Base-by-base conservation (phyloP, 1,284 basidiomycete genomes). In the Marasmius fiardii region DNA sequence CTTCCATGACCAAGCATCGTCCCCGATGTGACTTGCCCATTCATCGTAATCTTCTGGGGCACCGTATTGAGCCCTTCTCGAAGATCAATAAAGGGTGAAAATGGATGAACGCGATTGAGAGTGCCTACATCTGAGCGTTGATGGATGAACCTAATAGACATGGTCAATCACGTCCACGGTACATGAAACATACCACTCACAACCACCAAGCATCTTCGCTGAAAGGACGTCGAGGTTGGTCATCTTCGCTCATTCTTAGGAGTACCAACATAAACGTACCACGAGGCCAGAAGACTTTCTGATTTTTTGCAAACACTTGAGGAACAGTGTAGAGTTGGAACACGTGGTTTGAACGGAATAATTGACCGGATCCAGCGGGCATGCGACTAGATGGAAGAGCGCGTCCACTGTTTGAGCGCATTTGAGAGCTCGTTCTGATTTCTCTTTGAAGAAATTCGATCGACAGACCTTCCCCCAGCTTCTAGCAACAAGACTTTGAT, bases 191-290 rank as follows among this genome's bases (percentile, higher is more conserved):
- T 50, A n/a, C 5, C 12, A 75, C 81, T 66, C 65, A 86, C 86
- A 89, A 65, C 86, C 87, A 41, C 86, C 86, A 0, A 89, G 74
- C 65, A 88, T 71, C 63, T 83, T 86, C 1, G 72, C 87, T 88
- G 55, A 2, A 39, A n/a, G n/a, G 10, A 50, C 23, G 35, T 5
- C 20, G 16, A 28, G n/a, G 28, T 44, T 48, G 1, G 44, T 47
- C 35, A 31, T 5, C 5, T 23, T 31, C 21, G 33, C 43, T 41
- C 2, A 26, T 2, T 7, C 2, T 43, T 10, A 18, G 24, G 1
- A 8, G n/a, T 0, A n/a, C n/a, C 41, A 10, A 31, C 28, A 10
- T 31, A 10, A 23, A 64, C 74, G 10, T 61, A 84, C 85, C 85
- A 69, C 86, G 71, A 0, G 86, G 85, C 82, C 84, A 88, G 56